Evolutionary conservation across 2,329 filamentous ascomycete species (phyloP).

Genomic region (Chrysosporium queenslandicum): DNA sequence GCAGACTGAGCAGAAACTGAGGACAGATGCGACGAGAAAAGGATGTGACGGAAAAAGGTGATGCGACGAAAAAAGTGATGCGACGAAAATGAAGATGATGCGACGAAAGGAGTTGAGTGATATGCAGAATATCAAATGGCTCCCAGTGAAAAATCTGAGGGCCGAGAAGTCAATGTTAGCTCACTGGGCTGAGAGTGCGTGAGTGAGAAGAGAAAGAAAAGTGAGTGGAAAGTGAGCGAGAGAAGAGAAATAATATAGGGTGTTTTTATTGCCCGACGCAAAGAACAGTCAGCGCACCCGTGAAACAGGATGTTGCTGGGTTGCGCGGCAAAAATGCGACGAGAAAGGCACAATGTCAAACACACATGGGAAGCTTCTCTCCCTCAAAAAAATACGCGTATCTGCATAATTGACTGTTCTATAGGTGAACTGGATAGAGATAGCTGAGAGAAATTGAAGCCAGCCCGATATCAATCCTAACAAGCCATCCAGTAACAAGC

Average conservation of each 20-base stretch:
- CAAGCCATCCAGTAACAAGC: not conserved
- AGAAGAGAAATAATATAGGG: not conserved
- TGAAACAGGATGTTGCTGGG: not conserved
- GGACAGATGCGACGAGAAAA: constrained; percentile 1
- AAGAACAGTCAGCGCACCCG: not conserved
- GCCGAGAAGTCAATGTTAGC: not conserved
- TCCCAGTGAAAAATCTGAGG: not conserved
- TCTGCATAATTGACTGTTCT: not conserved
- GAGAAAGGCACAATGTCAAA: not conserved
- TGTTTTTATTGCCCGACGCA: not conserved
- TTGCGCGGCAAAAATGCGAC: not conserved
- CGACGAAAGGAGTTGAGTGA: constrained; percentile 1
- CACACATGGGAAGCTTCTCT: not conserved
- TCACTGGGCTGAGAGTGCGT: not conserved
- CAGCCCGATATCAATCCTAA: not conserved
- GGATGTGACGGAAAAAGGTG: not conserved
- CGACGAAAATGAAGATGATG: constrained; percentile 5
- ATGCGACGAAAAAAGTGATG: not conserved
- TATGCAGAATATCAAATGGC: not conserved
- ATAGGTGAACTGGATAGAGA: not conserved
- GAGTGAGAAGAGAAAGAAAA: not conserved
- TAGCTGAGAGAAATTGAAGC: not conserved
- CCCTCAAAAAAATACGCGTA: too few relatives aligned
- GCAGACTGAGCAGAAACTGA: not conserved
- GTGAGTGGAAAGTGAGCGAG: not conserved